Evolutionary conservation across 1,284 basidiomycete genomes (phyloP).

Genomic region (Tremellales sp.): DNA sequence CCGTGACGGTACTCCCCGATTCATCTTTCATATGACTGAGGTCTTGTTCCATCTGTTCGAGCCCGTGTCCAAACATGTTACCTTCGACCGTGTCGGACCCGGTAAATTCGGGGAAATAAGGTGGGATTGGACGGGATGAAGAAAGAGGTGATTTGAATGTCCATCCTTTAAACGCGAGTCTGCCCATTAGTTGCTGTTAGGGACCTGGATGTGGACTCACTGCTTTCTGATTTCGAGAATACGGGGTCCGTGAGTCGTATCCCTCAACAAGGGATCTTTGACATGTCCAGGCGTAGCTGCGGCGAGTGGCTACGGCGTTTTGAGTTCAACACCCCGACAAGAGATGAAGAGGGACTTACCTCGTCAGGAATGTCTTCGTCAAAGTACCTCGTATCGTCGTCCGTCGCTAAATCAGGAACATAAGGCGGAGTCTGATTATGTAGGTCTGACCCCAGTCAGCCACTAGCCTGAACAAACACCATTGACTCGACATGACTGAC

Average conservation of each 20-base stretch:
- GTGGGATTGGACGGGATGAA: not conserved
- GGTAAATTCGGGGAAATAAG: slow-evolving; percentile 4
- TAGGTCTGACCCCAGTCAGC: slow-evolving; percentile 51
- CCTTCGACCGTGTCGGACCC: not conserved
- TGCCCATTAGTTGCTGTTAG: slow-evolving; percentile 4
- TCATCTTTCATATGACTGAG: not conserved
- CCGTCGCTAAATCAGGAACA: slow-evolving; percentile 69
- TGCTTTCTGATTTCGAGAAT: slow-evolving; percentile 86
- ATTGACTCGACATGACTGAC: slow-evolving; percentile 16
- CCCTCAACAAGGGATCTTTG: slow-evolving; percentile 77
- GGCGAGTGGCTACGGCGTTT: slow-evolving; percentile 64
- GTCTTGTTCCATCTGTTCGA: not conserved
- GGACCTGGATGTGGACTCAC: slow-evolving; percentile 26
- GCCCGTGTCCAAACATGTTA: slow-evolving; percentile 3
- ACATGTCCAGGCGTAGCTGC: slow-evolving; percentile 77
- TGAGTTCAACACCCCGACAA: not conserved
- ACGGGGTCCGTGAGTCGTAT: slow-evolving; percentile 76
- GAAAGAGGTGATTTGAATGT: slow-evolving; percentile 39
- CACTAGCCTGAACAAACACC: not conserved
- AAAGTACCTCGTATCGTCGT: slow-evolving; percentile 84
- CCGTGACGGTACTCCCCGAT: not conserved
- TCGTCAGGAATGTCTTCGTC: slow-evolving; percentile 88
- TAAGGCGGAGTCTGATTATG: slow-evolving; percentile 79
- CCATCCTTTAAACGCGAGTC: slow-evolving; percentile 44
- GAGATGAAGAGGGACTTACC: slow-evolving; percentile 52